These are phyloP conservation scores for Westerdykella sp. DNA, from an alignment of 2,329 filamentous ascomycete species.

Conservation along the genomic window DNA sequence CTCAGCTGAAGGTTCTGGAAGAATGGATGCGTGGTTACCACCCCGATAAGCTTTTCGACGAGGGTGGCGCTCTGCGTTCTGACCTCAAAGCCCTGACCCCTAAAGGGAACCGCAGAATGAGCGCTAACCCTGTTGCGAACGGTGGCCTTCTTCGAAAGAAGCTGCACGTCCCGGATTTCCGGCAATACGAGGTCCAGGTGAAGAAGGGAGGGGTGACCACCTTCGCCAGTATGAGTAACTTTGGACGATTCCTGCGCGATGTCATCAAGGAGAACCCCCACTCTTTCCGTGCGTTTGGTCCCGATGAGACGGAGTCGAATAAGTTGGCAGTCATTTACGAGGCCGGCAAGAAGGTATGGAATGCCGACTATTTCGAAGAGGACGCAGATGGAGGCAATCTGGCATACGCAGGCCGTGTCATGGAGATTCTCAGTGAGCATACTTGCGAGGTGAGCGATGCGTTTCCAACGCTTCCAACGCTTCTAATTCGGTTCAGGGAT, in stretches of 20 bases:
- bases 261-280: slow-evolving; percentile 58
- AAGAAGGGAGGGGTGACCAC: slow-evolving; percentile 53
- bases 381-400: slow-evolving; percentile 70
- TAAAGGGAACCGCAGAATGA: slow-evolving; percentile 62
- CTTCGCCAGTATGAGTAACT: slow-evolving; percentile 62
- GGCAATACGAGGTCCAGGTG: slow-evolving; percentile 58
- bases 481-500: slow-evolving; percentile 34
- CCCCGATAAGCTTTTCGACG: slow-evolving; percentile 63
- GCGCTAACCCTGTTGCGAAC: slow-evolving; percentile 69
- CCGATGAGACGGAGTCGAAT: slow-evolving; percentile 77
- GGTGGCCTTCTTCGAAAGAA: slow-evolving; percentile 63
- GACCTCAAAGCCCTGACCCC: slow-evolving; percentile 62
- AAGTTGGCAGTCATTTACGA: slow-evolving; percentile 68
- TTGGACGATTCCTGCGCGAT: slow-evolving; percentile 61
- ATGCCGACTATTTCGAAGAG: slow-evolving; percentile 72
- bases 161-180: slow-evolving; percentile 64
- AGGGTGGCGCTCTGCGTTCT: slow-evolving; percentile 56
- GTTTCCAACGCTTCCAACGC: background rate
- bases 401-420: slow-evolving; percentile 61
- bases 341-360: slow-evolving; percentile 72
- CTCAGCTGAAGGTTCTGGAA: slow-evolving; percentile 63
- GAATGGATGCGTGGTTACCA: slow-evolving; percentile 72
- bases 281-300: slow-evolving; percentile 70
- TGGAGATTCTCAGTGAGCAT: slow-evolving; percentile 81
- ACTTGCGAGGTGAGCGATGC: slow-evolving; percentile 55